Conservation (phyloP, 495 filamentous ascomycete genomes). For the Tetracladium marchalianum region DNA sequence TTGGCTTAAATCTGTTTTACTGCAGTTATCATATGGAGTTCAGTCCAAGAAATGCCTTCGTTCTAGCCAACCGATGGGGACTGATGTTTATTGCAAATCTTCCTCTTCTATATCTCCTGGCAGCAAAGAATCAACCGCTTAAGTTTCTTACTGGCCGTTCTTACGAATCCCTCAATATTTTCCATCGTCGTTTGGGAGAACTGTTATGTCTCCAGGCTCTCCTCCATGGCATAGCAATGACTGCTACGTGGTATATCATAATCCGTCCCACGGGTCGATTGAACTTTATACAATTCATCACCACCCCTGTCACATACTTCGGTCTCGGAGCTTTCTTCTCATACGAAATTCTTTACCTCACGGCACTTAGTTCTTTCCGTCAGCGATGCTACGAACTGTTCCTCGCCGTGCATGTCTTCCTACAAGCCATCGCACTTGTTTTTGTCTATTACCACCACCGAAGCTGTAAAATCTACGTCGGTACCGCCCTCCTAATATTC, state of each 20-base stretch:
- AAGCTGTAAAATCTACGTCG: conserved; percentile 28
- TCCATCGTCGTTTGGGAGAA: conserved; percentile 45
- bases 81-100: conserved; percentile 47
- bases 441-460: conserved; percentile 46
- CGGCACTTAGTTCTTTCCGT: conserved; percentile 37
- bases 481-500: conserved; percentile 39
- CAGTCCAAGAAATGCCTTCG: conserved; percentile 34
- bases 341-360: conserved; percentile 42
- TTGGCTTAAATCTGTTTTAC: conserved; percentile 47
- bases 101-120: conserved; percentile 48
- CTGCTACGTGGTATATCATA: conserved; percentile 33
- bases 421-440: conserved; percentile 40
- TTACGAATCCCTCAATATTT: conserved; percentile 54
- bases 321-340: conserved; percentile 38
- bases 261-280: conserved; percentile 28
- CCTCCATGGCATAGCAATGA: conserved; percentile 36
- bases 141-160: conserved; percentile 48
- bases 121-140: conserved; percentile 54
- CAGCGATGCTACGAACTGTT: conserved; percentile 49
- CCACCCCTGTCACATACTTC: conserved; percentile 27
- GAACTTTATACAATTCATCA: conserved; percentile 24
- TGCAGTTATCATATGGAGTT: conserved; percentile 38
- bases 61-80: conserved; percentile 45
- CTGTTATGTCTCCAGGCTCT: conserved; percentile 33
- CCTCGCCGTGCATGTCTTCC: conserved; percentile 41